Evolutionary conservation across 1,284 basidiomycete genomes (phyloP), one percentile per base, ranked within the genome.

Genomic region (Singerocomus inundabilis): DNA sequence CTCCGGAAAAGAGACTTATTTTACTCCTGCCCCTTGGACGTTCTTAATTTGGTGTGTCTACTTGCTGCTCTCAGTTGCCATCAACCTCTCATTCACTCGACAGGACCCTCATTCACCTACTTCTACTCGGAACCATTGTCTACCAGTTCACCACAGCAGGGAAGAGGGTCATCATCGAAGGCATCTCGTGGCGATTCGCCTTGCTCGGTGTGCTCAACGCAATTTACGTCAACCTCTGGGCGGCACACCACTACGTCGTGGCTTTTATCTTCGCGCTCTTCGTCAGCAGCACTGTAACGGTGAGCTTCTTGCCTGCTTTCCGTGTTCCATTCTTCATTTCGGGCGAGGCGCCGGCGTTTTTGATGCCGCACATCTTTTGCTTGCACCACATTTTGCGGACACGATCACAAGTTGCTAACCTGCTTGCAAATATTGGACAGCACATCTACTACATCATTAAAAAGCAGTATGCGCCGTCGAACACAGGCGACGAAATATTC

Each of bases 391-490:
- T 38, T 28, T 26, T 18, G 21, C 34, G 44, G 43, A 48, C 40
- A 46, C 44, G 61, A 57, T 34, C 13, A 33, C 18, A 31, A 45
- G 38, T 49, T 46, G 18, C 35, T 55, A 46, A 65, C 45, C n/a
- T 29, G 28, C 53, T 48, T 54, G 29, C 18, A 35, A 47, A 47
- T 34, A 51, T 16, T 58, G 48, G 51, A 30, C 53, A 81, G 78
- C 90, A 96, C 71, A 91, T 96, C 68, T 98, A 97, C 75, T 95
- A 93, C 65, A 76, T 88, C 55, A 85, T 96, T 67, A 95, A 94
- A 77, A 90, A 91, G 69, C 80, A 84, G 56, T 85, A 96, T 69
- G 68, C 79, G 46, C 71, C 89, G 43, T 74, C 84, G 62, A 80
- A 66, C 56, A 63, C 78, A 35, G 75, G 78, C 25, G 91, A 93